Conservation (phyloP, 2,329 filamentous ascomycete genomes). For the Capronia coronata region DNA sequence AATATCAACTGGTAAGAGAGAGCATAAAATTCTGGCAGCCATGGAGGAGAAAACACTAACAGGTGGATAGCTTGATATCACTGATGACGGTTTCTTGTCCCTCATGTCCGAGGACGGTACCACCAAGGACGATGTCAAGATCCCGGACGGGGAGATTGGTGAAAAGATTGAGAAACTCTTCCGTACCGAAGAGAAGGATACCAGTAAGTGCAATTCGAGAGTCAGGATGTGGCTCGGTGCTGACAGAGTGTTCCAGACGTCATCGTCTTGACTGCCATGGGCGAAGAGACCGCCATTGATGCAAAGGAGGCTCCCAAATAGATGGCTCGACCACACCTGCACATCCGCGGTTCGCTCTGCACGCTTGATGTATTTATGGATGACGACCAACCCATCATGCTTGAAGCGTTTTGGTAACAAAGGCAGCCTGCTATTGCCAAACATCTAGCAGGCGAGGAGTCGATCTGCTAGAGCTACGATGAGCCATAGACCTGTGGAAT, state of each 20-base stretch:
- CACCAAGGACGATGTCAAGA: slow-evolving; percentile 90
- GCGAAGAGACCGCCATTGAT: slow-evolving; percentile 85
- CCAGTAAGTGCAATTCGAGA: slow-evolving; percentile 58
- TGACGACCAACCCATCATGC: slow-evolving; percentile 16
- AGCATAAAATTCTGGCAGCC: background rate
- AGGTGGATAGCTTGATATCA: slow-evolving; percentile 69
- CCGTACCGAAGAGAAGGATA: slow-evolving; percentile 78
- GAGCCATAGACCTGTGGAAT: slow-evolving; percentile 19
- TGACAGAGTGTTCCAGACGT: slow-evolving; percentile 56
- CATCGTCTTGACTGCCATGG: slow-evolving; percentile 90
- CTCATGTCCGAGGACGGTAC: slow-evolving; percentile 82
- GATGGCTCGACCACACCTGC: slow-evolving; percentile 9
- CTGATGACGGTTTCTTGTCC: slow-evolving; percentile 89
- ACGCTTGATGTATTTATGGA: slow-evolving; percentile 18
- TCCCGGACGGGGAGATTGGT: slow-evolving; percentile 83
- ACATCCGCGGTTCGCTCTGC: slow-evolving; percentile 14
- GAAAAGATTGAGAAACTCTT: slow-evolving; percentile 80
- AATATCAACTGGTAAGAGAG: slow-evolving; percentile 84
- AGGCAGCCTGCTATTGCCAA: slow-evolving; percentile 12
- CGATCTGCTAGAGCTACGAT: slow-evolving; percentile 15
- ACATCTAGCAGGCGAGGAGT: slow-evolving; percentile 17
- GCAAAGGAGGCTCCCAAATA: slow-evolving; percentile 76
- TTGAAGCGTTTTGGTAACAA: slow-evolving; percentile 13
- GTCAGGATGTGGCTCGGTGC: background rate
- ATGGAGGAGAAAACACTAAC: slow-evolving; percentile 2